A percentile compares a stretch with the other conserved stretches of the same genome.
phyloP scores from a whole-genome alignment of 2,329 filamentous ascomycete species.

The Parastagonospora avenae region DNA sequence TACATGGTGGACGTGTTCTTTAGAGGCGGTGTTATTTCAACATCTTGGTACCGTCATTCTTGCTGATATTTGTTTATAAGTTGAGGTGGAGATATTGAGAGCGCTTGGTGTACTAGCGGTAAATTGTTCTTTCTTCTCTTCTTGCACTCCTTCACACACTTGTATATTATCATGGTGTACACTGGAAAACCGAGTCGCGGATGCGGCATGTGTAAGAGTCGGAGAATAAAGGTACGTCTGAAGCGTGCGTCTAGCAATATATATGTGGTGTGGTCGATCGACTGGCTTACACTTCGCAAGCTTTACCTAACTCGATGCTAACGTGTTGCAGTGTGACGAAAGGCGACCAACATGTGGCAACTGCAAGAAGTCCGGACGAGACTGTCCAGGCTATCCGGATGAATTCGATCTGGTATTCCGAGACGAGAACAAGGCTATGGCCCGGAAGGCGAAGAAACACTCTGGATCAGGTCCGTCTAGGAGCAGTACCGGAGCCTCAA shows the following conservation, averaged over 20 bases:
- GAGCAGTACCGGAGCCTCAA: constrained; percentile 20
- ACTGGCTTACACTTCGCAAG: constrained; percentile 4
- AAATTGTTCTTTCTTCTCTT: constrained; percentile 7
- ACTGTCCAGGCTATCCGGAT: constrained; percentile 54
- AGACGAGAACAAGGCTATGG: constrained; percentile 72
- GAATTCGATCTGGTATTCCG: constrained; percentile 75
- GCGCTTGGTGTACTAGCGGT: constrained; percentile 6
- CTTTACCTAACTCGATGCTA: constrained; percentile 3
- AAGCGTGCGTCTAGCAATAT: neutral
- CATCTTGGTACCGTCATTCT: constrained; percentile 5
- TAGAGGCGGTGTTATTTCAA: constrained; percentile 31
- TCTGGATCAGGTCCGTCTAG: constrained; percentile 24
- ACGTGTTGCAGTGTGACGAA: constrained; percentile 40
- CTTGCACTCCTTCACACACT: constrained; percentile 13
- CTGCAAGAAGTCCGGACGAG: constrained; percentile 39
- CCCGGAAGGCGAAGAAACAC: constrained; percentile 62
- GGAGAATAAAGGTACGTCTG: constrained; percentile 70
- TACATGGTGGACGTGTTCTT: constrained; percentile 31
- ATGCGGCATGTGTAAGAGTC: constrained; percentile 75
- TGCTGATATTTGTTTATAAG: constrained; percentile 11
- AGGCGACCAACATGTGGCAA: constrained; percentile 43
- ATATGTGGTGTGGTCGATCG: neutral
- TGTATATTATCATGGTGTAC: constrained; percentile 42
- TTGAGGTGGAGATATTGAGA: neutral
- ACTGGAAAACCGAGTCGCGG: constrained; percentile 55